These are phyloP conservation scores for Mucor plumbeus DNA, from an alignment of 371 early-diverging fungal species.

Conservation along the genomic window DNA sequence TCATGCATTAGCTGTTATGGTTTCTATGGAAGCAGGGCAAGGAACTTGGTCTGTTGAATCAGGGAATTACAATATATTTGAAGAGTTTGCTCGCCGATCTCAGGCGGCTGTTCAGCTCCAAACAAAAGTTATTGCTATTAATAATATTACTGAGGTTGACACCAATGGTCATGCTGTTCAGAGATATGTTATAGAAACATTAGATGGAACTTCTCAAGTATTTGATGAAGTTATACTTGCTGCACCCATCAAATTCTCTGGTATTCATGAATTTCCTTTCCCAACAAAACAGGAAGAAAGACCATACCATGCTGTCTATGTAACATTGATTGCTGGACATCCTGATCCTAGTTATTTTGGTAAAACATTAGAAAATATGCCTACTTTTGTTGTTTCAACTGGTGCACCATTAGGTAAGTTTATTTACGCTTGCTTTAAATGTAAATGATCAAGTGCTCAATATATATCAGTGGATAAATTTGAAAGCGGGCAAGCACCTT, in stretches of 20 bases:
- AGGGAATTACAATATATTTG: slow-evolving; percentile 74
- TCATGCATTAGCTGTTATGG: slow-evolving; percentile 68
- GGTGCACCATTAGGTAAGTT: slow-evolving; percentile 35
- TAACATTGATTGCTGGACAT: slow-evolving; percentile 66
- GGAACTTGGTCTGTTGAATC: slow-evolving; percentile 61
- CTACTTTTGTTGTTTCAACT: slow-evolving; percentile 63
- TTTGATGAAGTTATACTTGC: slow-evolving; percentile 67
- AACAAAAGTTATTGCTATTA: slow-evolving; percentile 45
- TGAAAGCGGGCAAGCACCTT: slow-evolving; percentile 43
- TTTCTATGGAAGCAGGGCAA: slow-evolving; percentile 61
- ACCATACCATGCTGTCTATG: slow-evolving; percentile 63
- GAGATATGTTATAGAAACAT: slow-evolving; percentile 47
- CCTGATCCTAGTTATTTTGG: slow-evolving; percentile 63
- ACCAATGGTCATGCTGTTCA: slow-evolving; percentile 18
- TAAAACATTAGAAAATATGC: slow-evolving; percentile 41
- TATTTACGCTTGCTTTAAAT: slow-evolving; percentile 17
- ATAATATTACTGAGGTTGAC: slow-evolving; percentile 44
- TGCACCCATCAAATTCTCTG: slow-evolving; percentile 45
- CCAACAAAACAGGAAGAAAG: slow-evolving; percentile 24
- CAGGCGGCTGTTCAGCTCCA: slow-evolving; percentile 53
- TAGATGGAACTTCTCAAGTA: slow-evolving; percentile 41
- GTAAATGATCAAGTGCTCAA: not conserved
- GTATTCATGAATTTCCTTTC: slow-evolving; percentile 29
- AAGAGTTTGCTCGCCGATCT: slow-evolving; percentile 59
- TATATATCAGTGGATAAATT: slow-evolving; percentile 28